These are phyloP conservation scores for Plasmodium vivax DNA, from an alignment of 169 alveolate species.

Conservation along the genomic window DNA sequence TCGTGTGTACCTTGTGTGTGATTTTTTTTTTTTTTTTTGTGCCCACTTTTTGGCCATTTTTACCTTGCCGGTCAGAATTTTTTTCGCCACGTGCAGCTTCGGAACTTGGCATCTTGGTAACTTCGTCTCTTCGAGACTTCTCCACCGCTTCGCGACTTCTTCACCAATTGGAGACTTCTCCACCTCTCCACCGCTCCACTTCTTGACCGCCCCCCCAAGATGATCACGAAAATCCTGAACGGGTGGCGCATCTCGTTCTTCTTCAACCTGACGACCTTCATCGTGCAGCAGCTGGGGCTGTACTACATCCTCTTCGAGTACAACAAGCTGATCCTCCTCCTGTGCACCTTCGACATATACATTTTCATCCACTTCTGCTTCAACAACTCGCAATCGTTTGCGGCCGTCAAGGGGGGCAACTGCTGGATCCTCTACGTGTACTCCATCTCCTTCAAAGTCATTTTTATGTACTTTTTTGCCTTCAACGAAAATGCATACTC, in stretches of 20 bases:
- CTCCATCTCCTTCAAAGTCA: slow-evolving; percentile 78
- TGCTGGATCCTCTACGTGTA: slow-evolving; percentile 84
- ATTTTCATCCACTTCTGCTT: slow-evolving; percentile 78
- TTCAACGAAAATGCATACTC: slow-evolving; percentile 73
- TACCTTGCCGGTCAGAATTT: background rate
- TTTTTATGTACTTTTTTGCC: slow-evolving; percentile 79
- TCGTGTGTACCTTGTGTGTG: background rate
- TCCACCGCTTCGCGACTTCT: background rate
- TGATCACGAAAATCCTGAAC: slow-evolving; percentile 76
- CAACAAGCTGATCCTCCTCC: slow-evolving; percentile 72
- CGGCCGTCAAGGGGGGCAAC: slow-evolving; percentile 82
- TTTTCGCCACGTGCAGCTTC: background rate
- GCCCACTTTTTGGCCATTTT: background rate
- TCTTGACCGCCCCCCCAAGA: background rate
- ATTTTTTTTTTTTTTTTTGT: background rate
- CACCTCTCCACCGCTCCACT: background rate
- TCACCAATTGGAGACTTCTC: too few relatives aligned
- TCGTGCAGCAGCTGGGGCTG: slow-evolving; percentile 79
- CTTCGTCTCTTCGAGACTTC: too few relatives aligned
- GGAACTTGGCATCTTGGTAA: too few relatives aligned
- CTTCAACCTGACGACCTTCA: slow-evolving; percentile 73
- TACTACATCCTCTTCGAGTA: slow-evolving; percentile 78
- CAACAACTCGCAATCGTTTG: slow-evolving; percentile 78
- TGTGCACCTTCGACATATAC: slow-evolving; percentile 78
- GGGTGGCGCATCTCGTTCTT: slow-evolving; percentile 82